These are phyloP conservation scores for Solanum tarapatanum DNA, from an alignment of 257 asterid genomes.

Conservation along the genomic window DNA sequence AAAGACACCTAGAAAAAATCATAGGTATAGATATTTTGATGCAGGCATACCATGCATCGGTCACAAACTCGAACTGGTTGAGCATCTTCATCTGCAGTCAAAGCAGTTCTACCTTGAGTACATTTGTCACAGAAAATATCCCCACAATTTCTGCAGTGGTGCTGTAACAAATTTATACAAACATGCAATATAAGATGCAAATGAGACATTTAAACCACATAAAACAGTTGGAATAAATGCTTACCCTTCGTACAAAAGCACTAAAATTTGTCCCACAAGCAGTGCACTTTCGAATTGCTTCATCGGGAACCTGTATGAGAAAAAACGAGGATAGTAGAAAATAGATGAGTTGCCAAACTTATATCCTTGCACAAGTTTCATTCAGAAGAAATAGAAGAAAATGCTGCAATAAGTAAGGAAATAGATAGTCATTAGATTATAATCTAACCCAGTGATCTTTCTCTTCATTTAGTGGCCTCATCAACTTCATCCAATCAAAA, in stretches of 20 bases:
- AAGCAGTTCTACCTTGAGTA: constrained; percentile 86
- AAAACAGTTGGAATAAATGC: constrained; percentile 5
- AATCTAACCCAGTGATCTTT: constrained; percentile 87
- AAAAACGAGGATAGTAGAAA: background rate
- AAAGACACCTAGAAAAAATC: background rate
- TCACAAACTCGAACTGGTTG: constrained; percentile 94
- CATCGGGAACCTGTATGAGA: constrained; percentile 70
- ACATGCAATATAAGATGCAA: background rate
- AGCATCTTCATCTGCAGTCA: constrained; percentile 72
- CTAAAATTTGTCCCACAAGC: constrained; percentile 52
- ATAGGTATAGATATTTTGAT: background rate
- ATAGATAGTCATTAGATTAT: background rate
- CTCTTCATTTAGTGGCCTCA: constrained; percentile 64
- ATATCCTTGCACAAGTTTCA: background rate
- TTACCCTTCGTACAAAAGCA: constrained; percentile 72
- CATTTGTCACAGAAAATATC: constrained; percentile 94
- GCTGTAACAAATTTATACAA: constrained; percentile 28
- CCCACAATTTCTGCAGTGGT: constrained; percentile 92
- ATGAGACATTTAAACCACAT: background rate
- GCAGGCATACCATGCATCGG: constrained; percentile 62
- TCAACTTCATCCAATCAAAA: constrained; percentile 65
- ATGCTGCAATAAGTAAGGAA: background rate
- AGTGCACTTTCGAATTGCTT: constrained; percentile 62
- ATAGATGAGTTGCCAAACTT: background rate
- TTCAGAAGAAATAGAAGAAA: background rate